Evolutionary conservation across 768 basidiomycete genomes (phyloP), one percentile per base, ranked within the genome.

Genomic region (Pleurotus tuber-regium): DNA sequence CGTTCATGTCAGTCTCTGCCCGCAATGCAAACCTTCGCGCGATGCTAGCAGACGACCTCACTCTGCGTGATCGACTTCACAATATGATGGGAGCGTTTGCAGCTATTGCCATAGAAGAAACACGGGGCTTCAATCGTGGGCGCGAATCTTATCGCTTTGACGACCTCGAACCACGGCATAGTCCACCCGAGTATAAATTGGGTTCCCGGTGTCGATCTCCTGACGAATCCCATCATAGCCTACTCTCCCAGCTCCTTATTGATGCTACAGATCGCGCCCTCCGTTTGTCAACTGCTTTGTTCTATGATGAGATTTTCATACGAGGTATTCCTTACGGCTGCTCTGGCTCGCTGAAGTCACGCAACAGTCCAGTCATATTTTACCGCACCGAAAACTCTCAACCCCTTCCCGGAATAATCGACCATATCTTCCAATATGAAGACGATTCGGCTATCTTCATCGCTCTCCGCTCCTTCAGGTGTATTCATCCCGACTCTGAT

Each of bases 101-200:
- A 7, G 23, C 30, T 3, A 54, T 60, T 6, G 42, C 26, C n/a
- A 51, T 26, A 12, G 61, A 62, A 39, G 57, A 60, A 33, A 25
- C 52, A 19, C 41, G 61, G 3, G 61, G 61, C 6, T 52, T 38
- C 35, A 39, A 47, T 14, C 43, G 49, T 12, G n/a, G n/a, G n/a
- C n/a, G n/a, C n/a, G n/a, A n/a, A 4, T 53, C 30, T 42, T 48
- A 50, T 14, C 49, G 50, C 14, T 46, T 57, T 9, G 28, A 28
- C 24, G 23, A 47, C 10, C 38, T 57, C 21, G 53, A 59, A 19
- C 35, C 1, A 38, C 21, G 14, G 35, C n/a, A n/a, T 16, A 9
- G 35, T 38, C 35, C 42, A 4, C n/a, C 35, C n/a, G 35, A n/a
- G 21, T 38, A 38, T 19, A 38, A n/a, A 16, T 38, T 38, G 21